Base-by-base conservation (phyloP, 306 rosid genomes). In the Malus sieversii region DNA sequence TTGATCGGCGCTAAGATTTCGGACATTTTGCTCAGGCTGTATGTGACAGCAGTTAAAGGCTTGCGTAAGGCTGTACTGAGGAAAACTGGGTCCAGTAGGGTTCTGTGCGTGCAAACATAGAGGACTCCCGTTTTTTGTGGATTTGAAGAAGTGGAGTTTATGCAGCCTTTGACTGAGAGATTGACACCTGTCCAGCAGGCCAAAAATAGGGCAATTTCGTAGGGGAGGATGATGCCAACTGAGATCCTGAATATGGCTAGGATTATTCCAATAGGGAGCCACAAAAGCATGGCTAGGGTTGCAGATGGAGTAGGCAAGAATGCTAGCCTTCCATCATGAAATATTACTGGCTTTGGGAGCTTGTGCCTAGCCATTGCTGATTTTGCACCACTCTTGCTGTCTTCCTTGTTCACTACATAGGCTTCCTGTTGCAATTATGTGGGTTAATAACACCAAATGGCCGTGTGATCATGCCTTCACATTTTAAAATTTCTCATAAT, bases 291-390 rank as follows among this genome's bases (percentile, higher is more conserved):
- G 65, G 10, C 25, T 0, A 95, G 90, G 66, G 93, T 81, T 79
- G 99, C 90, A 15, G 71, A 71, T 0, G 99, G 97, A 2, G 97
- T 95, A 8, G 99, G 99, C 63, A 93, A 71, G 83, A 91, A 93
- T 27, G 97, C 98, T 16, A 91, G 76, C 78, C 98, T 89, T 77
- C 98, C 98, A 79, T 93, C 98, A 71, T 93, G 98, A 13, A 93
- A 93, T 53, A 93, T 90, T 15, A 93, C 29, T 14, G 98, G 92
- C 65, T 93, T 91, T 65, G 98, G 97, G 60, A 84, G 90, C 68
- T 77, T 87, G 27, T 83, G 90, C 61, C 96, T 85, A 70, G 86
- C 80, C 85, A 87, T 52, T 20, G 75, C 44, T 65, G 84, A 74
- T 18, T 59, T 83, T 63, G 75, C 10, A 53, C 32, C 22, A 25